Percentiles rank a stretch among this genome's conserved stretches.
Evolutionary conservation across 208 protist species (phyloP).

Genomic region (Crithidia bombi): DNA sequence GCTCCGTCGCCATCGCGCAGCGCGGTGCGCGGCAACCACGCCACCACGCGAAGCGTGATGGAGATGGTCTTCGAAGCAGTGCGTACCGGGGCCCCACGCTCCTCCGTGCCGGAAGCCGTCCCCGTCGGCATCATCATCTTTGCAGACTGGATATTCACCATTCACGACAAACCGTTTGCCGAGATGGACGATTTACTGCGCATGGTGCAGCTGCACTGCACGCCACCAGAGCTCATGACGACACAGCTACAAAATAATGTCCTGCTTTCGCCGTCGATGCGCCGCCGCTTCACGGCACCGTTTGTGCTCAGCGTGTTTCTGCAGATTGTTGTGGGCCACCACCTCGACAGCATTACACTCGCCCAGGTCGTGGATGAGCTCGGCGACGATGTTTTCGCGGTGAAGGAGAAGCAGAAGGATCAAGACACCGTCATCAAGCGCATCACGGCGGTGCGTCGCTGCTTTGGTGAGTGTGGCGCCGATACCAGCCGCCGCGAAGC

Average conservation of each 20-base stretch:
- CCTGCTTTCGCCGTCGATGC: slow-evolving; percentile 29
- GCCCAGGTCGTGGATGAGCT: slow-evolving; percentile 67
- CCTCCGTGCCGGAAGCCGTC: slow-evolving; percentile 55
- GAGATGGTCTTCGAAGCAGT: slow-evolving; percentile 85
- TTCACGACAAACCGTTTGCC: slow-evolving; percentile 86
- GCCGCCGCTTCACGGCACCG: slow-evolving; percentile 61
- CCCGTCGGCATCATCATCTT: slow-evolving; percentile 78
- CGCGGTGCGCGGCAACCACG: neutral
- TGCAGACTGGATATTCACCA: slow-evolving; percentile 83
- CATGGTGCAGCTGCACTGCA: slow-evolving; percentile 79
- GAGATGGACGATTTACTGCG: slow-evolving; percentile 86
- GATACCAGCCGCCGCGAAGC: slow-evolving; percentile 75
- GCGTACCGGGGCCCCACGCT: slow-evolving; percentile 42
- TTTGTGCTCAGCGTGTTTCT: slow-evolving; percentile 78
- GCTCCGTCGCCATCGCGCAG: neutral
- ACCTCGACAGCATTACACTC: slow-evolving; percentile 80
- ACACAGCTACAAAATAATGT: neutral
- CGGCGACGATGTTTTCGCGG: slow-evolving; percentile 72
- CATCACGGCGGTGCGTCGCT: slow-evolving; percentile 79
- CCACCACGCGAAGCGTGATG: slow-evolving; percentile 56
- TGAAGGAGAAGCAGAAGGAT: slow-evolving; percentile 42
- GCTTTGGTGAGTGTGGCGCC: slow-evolving; percentile 83
- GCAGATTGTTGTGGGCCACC: slow-evolving; percentile 81
- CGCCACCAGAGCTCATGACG: slow-evolving; percentile 26
- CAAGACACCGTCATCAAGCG: slow-evolving; percentile 74